Evolutionary conservation across 2,329 filamentous ascomycete species (phyloP).

Genomic region (Trichoderma harzianum): DNA sequence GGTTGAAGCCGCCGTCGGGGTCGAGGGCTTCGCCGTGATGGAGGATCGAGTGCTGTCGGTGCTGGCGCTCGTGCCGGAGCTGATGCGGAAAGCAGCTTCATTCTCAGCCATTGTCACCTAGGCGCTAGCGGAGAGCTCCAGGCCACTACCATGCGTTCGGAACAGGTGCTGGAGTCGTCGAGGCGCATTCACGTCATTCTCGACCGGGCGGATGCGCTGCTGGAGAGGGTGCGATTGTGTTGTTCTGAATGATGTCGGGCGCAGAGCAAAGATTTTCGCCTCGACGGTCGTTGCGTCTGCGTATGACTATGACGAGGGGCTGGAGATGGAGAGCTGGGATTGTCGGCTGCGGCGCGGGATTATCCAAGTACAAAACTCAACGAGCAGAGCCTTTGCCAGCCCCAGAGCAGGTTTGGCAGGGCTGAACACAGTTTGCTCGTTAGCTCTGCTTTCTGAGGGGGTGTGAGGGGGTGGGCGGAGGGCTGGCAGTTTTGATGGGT

Average conservation of each 20-base stretch:
- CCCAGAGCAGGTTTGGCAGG: slow-evolving; percentile 12
- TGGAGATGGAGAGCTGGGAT: slow-evolving; percentile 7
- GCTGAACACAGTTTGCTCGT: slow-evolving; percentile 12
- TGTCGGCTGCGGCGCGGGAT: slow-evolving; percentile 15
- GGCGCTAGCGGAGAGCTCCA: slow-evolving; percentile 30
- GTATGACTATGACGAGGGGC: slow-evolving; percentile 5
- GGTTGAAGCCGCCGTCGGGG: slow-evolving; percentile 32
- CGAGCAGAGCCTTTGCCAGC: background rate
- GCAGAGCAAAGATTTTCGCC: background rate
- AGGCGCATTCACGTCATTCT: slow-evolving; percentile 33
- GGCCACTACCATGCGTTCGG: slow-evolving; percentile 30
- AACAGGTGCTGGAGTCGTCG: slow-evolving; percentile 20
- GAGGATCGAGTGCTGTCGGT: slow-evolving; percentile 62
- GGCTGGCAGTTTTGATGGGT: background rate
- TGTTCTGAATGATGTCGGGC: background rate
- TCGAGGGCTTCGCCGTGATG: slow-evolving; percentile 57
- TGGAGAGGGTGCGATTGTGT: background rate
- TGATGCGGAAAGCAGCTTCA: slow-evolving; percentile 60
- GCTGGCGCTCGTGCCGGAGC: slow-evolving; percentile 35
- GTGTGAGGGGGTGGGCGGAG: slow-evolving; percentile 16
- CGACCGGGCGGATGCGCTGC: slow-evolving; percentile 16
- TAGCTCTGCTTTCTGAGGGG: slow-evolving; percentile 7
- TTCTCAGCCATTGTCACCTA: slow-evolving; percentile 63
- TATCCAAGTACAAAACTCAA: background rate
- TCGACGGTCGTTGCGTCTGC: background rate